phyloP scores from a whole-genome alignment of 202 grass and related monocot species.

The Eragrostis tef region DNA sequence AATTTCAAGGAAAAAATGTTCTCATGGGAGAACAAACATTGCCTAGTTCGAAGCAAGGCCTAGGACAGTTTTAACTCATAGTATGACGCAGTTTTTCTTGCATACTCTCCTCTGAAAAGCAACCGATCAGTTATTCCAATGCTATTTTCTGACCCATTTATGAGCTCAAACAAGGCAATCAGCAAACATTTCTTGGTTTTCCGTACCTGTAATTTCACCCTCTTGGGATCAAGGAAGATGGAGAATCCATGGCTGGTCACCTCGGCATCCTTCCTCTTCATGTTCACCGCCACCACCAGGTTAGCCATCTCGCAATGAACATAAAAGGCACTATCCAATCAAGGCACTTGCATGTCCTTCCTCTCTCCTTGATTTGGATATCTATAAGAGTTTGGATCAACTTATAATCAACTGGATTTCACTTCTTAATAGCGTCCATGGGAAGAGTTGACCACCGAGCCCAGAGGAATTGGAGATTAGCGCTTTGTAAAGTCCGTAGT shows the following conservation, averaged over 20 bases:
- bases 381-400: not conserved
- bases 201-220: conserved; percentile 59
- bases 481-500: not conserved
- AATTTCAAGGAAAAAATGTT: not conserved
- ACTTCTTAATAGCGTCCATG: not conserved
- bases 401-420: conserved; percentile 29
- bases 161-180: not conserved
- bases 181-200: not conserved
- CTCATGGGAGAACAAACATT: not conserved
- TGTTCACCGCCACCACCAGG: conserved; percentile 46
- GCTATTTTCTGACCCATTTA: not conserved
- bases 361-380: not conserved
- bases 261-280: conserved; percentile 73
- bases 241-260: conserved; percentile 49
- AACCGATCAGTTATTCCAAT: not conserved
- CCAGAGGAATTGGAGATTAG: conserved; percentile 35
- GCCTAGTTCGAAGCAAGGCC: not conserved
- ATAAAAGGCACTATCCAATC: not conserved
- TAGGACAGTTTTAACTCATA: not conserved
- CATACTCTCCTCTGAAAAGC: not conserved
- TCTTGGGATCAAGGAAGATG: conserved; percentile 59
- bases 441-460: conserved; percentile 40
- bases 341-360: not conserved
- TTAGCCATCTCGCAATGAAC: conserved; percentile 43
- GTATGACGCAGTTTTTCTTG: not conserved